Evolutionary conservation across 2,329 filamentous ascomycete genomes (phyloP).

Genomic region (Penicillium sp.): DNA sequence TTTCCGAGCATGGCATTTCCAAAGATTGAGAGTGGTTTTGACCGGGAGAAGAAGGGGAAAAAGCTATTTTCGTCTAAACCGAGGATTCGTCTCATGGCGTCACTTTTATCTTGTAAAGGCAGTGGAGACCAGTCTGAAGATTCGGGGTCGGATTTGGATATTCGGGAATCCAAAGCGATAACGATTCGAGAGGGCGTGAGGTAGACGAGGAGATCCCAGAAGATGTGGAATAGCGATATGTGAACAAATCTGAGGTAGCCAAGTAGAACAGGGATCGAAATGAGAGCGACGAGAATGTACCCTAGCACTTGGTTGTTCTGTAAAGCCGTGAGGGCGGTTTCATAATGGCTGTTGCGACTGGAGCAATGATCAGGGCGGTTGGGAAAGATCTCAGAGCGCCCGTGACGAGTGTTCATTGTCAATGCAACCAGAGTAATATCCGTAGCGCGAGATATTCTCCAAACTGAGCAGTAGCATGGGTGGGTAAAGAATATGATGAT

Average conservation of each 20-base stretch:
- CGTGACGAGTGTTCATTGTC: conserved; percentile 40
- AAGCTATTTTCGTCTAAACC: conserved; percentile 60
- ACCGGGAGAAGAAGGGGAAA: conserved; percentile 57
- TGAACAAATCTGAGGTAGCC: conserved; percentile 32
- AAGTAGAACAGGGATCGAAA: conserved; percentile 33
- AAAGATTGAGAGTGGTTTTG: conserved; percentile 57
- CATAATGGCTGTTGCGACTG: conserved; percentile 34
- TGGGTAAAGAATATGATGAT: neutral
- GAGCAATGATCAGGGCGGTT: conserved; percentile 29
- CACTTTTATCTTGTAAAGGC: conserved; percentile 58
- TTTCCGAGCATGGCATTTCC: conserved; percentile 42
- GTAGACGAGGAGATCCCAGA: conserved; percentile 43
- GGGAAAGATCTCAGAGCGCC: conserved; percentile 31
- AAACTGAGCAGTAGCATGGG: conserved; percentile 16
- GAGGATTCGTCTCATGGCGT: conserved; percentile 63
- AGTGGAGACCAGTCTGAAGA: conserved; percentile 40
- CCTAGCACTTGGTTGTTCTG: conserved; percentile 31
- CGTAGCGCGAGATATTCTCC: conserved; percentile 21
- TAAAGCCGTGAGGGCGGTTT: conserved; percentile 27
- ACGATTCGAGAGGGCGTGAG: conserved; percentile 42
- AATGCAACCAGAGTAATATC: conserved; percentile 16
- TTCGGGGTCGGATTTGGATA: conserved; percentile 42
- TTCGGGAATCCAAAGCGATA: conserved; percentile 51
- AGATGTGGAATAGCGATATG: conserved; percentile 29
- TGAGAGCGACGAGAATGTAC: conserved; percentile 28